Evolutionary conservation across 305 asterid species (phyloP).

Genomic region (Fraxinus latifolia): DNA sequence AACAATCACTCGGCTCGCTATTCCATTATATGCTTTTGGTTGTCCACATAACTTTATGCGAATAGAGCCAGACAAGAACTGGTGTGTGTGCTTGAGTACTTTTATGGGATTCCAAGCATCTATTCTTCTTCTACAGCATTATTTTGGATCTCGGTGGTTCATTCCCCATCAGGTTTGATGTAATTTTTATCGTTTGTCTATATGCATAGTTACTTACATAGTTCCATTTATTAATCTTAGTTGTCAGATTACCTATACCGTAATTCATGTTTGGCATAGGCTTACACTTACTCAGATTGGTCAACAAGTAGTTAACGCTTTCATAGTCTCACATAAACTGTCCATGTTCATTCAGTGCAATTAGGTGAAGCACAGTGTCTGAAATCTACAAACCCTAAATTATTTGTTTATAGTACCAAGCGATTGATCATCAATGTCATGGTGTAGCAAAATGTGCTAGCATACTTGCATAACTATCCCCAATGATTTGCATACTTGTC

Average conservation of each 20-base stretch:
- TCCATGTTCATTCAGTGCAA: neutral
- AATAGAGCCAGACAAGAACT: conserved; percentile 63
- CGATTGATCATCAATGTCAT: neutral
- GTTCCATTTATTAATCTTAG: neutral
- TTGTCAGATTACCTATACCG: neutral
- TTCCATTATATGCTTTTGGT: conserved; percentile 86
- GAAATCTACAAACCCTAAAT: neutral
- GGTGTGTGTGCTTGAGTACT: conserved; percentile 73
- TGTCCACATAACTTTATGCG: conserved; percentile 98
- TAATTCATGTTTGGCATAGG: neutral
- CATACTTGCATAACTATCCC: neutral
- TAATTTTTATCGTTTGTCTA: neutral
- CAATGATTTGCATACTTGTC: neutral
- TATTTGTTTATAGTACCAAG: neutral
- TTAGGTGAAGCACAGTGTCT: neutral
- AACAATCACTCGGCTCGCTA: conserved; percentile 77
- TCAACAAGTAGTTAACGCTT: neutral
- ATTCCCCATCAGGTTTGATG: conserved; percentile 84
- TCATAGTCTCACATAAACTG: neutral
- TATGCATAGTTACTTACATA: neutral
- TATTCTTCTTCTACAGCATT: conserved; percentile 86
- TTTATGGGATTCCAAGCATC: conserved; percentile 77
- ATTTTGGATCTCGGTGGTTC: conserved; percentile 93
- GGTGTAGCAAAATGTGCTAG: neutral
- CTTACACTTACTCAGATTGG: neutral